Evolutionary conservation across 192 early-diverging fungal species (phyloP), one percentile per base, ranked within the genome.

Genomic region (Endogone sp.): DNA sequence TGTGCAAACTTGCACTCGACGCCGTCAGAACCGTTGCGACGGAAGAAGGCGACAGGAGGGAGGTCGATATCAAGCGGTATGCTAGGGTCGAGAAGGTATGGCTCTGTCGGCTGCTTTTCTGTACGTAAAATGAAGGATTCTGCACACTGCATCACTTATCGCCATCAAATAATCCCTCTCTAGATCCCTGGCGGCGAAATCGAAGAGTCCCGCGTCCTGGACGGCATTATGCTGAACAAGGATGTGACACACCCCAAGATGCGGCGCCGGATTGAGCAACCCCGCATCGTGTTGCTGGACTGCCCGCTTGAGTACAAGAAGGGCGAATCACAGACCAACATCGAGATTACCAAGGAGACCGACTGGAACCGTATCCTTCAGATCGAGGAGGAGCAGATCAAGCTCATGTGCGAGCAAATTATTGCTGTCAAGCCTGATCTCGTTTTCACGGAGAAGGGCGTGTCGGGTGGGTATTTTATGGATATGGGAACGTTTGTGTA

Each of bases 281-380:
- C 98, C 23, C 90, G 96, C 62, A 88, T 99, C 66, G 85, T 99
- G 16, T 83, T 99, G 56, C 84, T 99, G 61, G 98, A 99, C 86
- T 99, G 98, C 81, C 96, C 96, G 28, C 86, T 99, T 59, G 98
- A 98, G 80, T 99, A 99, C 91, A 99, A 99, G 84, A 99, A 99
- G 89, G 98, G 98, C 65, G 98, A 98, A 82, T 98, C 95, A 54
- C 98, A 99, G 83, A 99, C 98, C 29, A 93, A 96, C 75, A 95
- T 98, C 73, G 98, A 99, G 81, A 93, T 99, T 64, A 91, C 91
- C 66, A 94, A 97, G 79, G 98, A 99, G 76, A 83, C 88, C 29
- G 95, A 99, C 82, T 99, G 98, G 98, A 84, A 91, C 65, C 86
- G 98, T 29, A 87, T 99, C 56, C 80, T 99, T 74, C 89, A 98